Percentiles rank a stretch among this genome's conserved stretches.
Conservation (phyloP, 2,329 filamentous ascomycete species). For the Penicillium sp. region DNA sequence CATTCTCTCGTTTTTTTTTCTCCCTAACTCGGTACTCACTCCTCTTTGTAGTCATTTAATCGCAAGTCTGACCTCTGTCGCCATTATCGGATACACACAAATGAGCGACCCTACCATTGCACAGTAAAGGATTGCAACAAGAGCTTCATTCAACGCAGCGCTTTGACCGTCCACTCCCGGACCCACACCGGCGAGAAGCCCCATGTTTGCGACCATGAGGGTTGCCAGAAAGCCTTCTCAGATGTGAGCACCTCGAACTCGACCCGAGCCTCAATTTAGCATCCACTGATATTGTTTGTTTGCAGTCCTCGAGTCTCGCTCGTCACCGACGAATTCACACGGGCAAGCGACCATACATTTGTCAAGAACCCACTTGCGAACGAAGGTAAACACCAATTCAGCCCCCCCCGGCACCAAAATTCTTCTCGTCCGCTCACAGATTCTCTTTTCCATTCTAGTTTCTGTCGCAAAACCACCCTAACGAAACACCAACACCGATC, state of each 20-base stretch:
- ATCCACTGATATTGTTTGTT: not conserved
- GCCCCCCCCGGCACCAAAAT: not conserved
- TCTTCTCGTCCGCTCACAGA: not conserved
- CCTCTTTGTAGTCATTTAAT: conserved; percentile 52
- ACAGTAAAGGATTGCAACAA: conserved; percentile 53
- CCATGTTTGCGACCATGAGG: conserved; percentile 51
- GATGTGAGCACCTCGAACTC: conserved; percentile 43
- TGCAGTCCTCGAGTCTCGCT: conserved; percentile 48
- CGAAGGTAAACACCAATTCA: conserved; percentile 40
- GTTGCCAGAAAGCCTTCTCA: conserved; percentile 52
- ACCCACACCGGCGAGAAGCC: conserved; percentile 55
- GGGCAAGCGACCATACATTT: conserved; percentile 50
- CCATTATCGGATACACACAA: conserved; percentile 56
- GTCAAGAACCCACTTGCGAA: conserved; percentile 48
- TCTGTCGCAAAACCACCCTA: conserved; percentile 50
- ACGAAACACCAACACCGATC: conserved; percentile 50
- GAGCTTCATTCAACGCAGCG: conserved; percentile 57
- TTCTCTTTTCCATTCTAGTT: conserved; percentile 32
- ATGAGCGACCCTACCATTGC: conserved; percentile 56
- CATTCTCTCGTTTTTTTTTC: not conserved
- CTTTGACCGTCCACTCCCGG: conserved; percentile 53
- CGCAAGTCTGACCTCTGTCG: conserved; percentile 56
- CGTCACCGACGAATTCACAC: conserved; percentile 50
- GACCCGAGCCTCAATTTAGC: not conserved
- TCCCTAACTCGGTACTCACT: not conserved